Evolutionary conservation across 2,329 filamentous ascomycete genomes (phyloP).

Genomic region (Xylogone sp.): DNA sequence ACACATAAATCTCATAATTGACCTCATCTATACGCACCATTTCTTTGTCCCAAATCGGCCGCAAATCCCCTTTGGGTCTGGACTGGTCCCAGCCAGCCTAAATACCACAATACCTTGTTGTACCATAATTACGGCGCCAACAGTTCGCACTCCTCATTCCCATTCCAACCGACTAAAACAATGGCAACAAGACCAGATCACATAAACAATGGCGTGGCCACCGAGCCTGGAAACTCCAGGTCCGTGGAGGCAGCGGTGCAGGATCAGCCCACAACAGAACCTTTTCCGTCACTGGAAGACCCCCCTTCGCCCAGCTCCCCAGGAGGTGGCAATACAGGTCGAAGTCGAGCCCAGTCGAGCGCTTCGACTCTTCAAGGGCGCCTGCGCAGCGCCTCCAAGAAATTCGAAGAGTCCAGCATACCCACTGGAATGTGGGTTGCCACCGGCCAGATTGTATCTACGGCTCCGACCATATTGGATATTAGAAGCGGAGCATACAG

Average conservation of each 20-base stretch:
- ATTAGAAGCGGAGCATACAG: conserved; percentile 26
- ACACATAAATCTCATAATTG: too few species aligned
- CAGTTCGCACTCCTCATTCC: too few species aligned
- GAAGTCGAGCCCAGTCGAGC: conserved; percentile 11
- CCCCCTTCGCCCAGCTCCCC: neutral
- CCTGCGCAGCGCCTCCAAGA: conserved; percentile 25
- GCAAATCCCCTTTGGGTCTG: too few species aligned
- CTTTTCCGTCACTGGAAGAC: conserved; percentile 10
- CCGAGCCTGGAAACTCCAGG: too few species aligned
- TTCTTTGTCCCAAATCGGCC: too few species aligned
- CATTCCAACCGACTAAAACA: too few species aligned
- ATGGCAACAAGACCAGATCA: too few species aligned
- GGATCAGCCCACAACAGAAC: conserved; percentile 5
- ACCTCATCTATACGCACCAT: too few species aligned
- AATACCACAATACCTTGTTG: too few species aligned
- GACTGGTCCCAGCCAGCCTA: too few species aligned
- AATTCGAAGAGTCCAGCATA: conserved; percentile 42
- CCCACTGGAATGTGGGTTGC: conserved; percentile 46
- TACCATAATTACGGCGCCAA: too few species aligned
- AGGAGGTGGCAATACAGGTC: neutral
- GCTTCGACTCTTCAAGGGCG: conserved; percentile 20
- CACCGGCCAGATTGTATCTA: conserved; percentile 38
- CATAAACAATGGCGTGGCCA: too few species aligned
- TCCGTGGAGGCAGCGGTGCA: neutral
- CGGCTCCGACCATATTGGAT: conserved; percentile 24